A percentile compares a stretch with the other conserved stretches of the same genome.
phyloP scores from a whole-genome alignment of 108 stramenopile genomes.

The Cyclotella kingstonii region DNA sequence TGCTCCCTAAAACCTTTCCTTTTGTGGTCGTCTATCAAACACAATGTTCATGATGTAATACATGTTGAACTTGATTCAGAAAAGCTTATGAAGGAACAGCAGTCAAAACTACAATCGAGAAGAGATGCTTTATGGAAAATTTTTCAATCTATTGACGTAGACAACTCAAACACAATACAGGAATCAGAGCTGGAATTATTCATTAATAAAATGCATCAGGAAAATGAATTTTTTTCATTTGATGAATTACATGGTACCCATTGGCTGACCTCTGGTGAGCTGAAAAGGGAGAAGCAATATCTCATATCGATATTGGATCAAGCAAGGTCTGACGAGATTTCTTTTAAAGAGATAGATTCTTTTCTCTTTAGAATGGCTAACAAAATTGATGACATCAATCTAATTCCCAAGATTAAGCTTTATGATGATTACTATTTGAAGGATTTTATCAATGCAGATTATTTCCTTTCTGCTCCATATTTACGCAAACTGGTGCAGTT shows the following conservation, averaged over 20 bases:
- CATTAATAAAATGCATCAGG: too few relatives aligned
- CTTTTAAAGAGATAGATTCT: constrained; percentile 22
- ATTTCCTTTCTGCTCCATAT: constrained; percentile 17
- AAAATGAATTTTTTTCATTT: not conserved
- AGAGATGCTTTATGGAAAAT: too few relatives aligned
- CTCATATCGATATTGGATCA: constrained; percentile 14
- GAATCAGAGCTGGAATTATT: too few relatives aligned
- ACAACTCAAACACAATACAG: too few relatives aligned
- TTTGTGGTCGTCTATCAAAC: too few relatives aligned
- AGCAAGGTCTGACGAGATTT: constrained; percentile 8
- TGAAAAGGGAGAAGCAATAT: constrained; percentile 25
- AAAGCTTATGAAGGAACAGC: too few relatives aligned
- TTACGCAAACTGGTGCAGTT: constrained; percentile 34
- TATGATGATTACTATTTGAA: constrained; percentile 8
- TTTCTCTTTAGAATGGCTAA: constrained; percentile 26
- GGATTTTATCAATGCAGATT: constrained; percentile 6
- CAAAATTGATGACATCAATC: constrained; percentile 33
- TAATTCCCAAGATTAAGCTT: constrained; percentile 12
- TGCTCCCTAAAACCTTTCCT: too few relatives aligned
- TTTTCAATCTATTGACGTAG: too few relatives aligned
- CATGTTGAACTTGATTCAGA: too few relatives aligned
- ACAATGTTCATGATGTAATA: too few relatives aligned
- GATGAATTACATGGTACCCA: constrained; percentile 4
- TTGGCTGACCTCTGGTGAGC: constrained; percentile 21
- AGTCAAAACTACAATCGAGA: too few relatives aligned